phyloP scores from a whole-genome alignment of 2,329 filamentous ascomycete genomes.

The Fusarium tjaetaba region DNA sequence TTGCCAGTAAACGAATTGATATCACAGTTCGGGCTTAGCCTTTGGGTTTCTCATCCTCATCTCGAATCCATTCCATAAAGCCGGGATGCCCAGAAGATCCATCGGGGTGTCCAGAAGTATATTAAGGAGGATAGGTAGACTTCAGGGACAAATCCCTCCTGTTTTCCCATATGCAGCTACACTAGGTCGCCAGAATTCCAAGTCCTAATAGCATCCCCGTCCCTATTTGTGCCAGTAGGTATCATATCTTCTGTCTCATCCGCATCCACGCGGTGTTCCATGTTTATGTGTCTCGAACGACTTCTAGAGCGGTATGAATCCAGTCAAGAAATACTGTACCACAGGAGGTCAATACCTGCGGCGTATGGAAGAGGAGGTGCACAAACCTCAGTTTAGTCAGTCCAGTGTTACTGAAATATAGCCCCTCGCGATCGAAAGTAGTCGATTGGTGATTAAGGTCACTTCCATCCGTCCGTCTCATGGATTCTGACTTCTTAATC shows the following conservation, averaged over 20 bases:
- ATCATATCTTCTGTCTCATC: background rate
- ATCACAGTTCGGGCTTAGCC: background rate
- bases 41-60: too few species aligned
- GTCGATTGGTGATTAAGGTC: rapidly evolving
- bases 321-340: background rate
- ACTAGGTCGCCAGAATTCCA: background rate
- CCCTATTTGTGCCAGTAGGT: background rate
- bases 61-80: background rate
- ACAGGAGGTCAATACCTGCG: too few species aligned
- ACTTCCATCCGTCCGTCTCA: background rate
- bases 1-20: background rate
- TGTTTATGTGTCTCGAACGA: background rate
- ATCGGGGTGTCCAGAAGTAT: background rate
- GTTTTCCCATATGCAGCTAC: background rate
- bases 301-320: background rate
- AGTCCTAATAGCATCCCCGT: background rate
- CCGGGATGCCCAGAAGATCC: background rate
- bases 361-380: background rate
- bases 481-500: too few species aligned
- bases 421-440: background rate
- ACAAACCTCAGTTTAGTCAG: background rate
- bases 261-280: background rate
- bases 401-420: too few species aligned
- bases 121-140: background rate
- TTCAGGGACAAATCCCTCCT: background rate